These are phyloP conservation scores for Persicaria tinctoria DNA, from an alignment of 148 eudicot species.

Conservation along the genomic window DNA sequence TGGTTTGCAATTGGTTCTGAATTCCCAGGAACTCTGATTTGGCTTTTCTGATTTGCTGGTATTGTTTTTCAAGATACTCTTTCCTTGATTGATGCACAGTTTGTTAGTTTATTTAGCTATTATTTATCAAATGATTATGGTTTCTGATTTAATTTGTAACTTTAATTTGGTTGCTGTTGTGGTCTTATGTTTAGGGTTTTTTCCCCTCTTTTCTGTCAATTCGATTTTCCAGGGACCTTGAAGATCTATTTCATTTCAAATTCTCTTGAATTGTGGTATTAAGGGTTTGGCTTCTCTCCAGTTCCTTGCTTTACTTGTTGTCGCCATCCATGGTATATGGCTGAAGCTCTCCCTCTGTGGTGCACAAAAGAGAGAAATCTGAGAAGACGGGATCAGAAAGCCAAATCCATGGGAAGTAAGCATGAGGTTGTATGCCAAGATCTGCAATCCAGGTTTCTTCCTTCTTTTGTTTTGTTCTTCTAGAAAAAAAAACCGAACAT, in stretches of 20 bases:
- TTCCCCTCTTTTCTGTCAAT: not conserved
- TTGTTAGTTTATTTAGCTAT: not conserved
- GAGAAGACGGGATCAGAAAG: too few relatives aligned
- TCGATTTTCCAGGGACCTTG: not conserved
- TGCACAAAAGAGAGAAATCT: too few relatives aligned
- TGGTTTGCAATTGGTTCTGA: not conserved
- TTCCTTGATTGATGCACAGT: not conserved
- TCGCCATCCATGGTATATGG: too few relatives aligned
- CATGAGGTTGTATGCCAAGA: too few relatives aligned
- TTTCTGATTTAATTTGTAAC: not conserved
- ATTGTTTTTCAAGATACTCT: not conserved
- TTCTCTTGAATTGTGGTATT: not conserved
- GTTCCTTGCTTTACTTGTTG: too few relatives aligned
- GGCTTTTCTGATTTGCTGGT: not conserved
- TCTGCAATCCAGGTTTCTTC: too few relatives aligned
- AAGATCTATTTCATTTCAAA: too few relatives aligned
- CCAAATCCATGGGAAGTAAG: too few relatives aligned
- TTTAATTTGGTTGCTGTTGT: not conserved
- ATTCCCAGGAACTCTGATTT: not conserved
- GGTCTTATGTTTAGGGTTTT: not conserved
- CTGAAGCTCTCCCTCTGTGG: too few relatives aligned
- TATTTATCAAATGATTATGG: not conserved
- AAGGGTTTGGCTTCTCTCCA: not conserved
- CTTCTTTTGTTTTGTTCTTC: too few relatives aligned
- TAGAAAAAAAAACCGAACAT: too few relatives aligned